Evolutionary conservation across 2,329 filamentous ascomycete species (phyloP).

Genomic region (Zalaria sp.): DNA sequence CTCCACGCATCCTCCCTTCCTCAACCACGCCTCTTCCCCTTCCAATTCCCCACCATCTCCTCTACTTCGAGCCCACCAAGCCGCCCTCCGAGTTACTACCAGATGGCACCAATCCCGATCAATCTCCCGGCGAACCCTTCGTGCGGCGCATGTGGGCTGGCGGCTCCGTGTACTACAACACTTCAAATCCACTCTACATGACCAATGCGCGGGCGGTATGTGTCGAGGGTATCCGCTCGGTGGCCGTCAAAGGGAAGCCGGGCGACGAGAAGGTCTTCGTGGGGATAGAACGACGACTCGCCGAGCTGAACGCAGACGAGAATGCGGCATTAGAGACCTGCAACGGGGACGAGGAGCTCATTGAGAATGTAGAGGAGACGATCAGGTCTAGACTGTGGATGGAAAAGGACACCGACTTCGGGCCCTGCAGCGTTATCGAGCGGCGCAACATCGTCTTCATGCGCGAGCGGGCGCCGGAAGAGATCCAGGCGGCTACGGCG

Average conservation of each 20-base stretch:
- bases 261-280: constrained; percentile 46
- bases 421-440: constrained; percentile 38
- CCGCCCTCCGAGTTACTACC: constrained; percentile 48
- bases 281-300: constrained; percentile 40
- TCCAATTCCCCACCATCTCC: constrained; percentile 62
- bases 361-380: constrained; percentile 12
- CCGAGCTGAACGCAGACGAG: constrained; percentile 14
- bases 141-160: constrained; percentile 79
- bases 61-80: constrained; percentile 70
- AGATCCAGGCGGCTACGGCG: constrained; percentile 18
- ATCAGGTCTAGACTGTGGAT: constrained; percentile 30
- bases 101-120: constrained; percentile 74
- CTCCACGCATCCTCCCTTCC: constrained; percentile 16
- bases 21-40: constrained; percentile 22
- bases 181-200: constrained; percentile 15
- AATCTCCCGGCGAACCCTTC: constrained; percentile 61
- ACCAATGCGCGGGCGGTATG: constrained; percentile 26
- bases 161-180: constrained; percentile 49
- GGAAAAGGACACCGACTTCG: constrained; percentile 25
- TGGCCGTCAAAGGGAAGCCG: constrained; percentile 34
- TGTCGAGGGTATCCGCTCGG: constrained; percentile 33
- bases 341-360: neutral
- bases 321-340: constrained; percentile 15
- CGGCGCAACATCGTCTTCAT: constrained; percentile 51
- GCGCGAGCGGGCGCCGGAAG: constrained; percentile 30